These are phyloP conservation scores for Kalanchoe fedtschenkoi DNA, from an alignment of 164 flowering plant species.

Conservation along the genomic window DNA sequence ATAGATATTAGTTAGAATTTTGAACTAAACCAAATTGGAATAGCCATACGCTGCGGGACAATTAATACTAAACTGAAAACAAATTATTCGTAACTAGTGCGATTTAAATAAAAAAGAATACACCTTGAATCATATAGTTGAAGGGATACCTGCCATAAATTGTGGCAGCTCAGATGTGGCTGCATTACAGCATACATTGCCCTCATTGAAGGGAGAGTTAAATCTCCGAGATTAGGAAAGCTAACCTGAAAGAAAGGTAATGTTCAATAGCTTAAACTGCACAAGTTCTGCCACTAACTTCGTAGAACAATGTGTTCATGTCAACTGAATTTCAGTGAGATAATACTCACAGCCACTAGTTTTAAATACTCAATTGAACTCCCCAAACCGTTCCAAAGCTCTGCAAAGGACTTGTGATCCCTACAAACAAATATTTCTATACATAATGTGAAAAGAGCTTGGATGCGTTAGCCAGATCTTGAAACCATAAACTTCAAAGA, in stretches of 20 bases:
- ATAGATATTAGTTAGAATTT: too few relatives aligned
- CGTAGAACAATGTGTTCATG: background rate
- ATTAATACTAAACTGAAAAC: too few relatives aligned
- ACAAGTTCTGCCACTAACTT: background rate
- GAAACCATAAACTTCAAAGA: background rate
- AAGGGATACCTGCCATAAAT: slow-evolving; percentile 71
- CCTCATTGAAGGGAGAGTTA: slow-evolving; percentile 42
- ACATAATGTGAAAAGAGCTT: background rate
- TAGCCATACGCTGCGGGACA: too few relatives aligned
- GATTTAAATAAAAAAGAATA: background rate
- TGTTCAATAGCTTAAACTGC: background rate
- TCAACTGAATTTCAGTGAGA: background rate
- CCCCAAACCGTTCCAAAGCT: slow-evolving; percentile 51
- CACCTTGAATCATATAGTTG: background rate
- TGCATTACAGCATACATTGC: slow-evolving; percentile 50
- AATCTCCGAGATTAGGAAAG: slow-evolving; percentile 53
- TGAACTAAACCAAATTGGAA: too few relatives aligned
- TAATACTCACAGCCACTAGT: slow-evolving; percentile 57
- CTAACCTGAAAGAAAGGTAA: slow-evolving; percentile 43
- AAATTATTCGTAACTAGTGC: too few relatives aligned
- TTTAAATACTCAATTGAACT: slow-evolving; percentile 37
- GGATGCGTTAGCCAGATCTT: background rate
- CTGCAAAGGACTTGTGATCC: slow-evolving; percentile 27
- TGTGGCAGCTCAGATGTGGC: slow-evolving; percentile 41
- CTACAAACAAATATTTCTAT: slow-evolving; percentile 21